A percentile compares a stretch with the other conserved stretches of the same genome.
phyloP scores from a whole-genome alignment of 257 asterid species.

The Solanum pennellii region DNA sequence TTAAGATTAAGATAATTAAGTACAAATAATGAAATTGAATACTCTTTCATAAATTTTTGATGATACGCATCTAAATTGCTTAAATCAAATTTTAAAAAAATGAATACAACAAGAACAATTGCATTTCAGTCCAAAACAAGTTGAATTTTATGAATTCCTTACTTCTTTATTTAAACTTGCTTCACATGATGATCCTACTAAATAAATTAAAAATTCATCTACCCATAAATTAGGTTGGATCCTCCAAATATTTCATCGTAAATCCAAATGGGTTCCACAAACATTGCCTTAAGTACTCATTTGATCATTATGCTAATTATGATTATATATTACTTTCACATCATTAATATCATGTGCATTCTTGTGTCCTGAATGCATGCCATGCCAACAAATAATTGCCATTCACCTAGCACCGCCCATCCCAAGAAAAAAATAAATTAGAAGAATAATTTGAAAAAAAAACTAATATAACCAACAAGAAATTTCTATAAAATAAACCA shows the following conservation, averaged over 20 bases:
- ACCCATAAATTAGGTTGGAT: not conserved
- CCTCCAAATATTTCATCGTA: not conserved
- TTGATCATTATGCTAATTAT: slow-evolving; percentile 2
- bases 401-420: not conserved
- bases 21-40: not conserved
- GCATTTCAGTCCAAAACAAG: not conserved
- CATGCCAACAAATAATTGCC: not conserved
- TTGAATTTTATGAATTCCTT: not conserved
- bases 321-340: not conserved
- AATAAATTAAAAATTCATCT: not conserved
- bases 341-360: slow-evolving; percentile 5
- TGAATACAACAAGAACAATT: not conserved
- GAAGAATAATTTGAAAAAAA: not conserved
- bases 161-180: not conserved
- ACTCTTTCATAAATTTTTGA: not conserved
- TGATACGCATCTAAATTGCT: not conserved
- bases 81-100: not conserved
- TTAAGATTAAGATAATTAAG: not conserved
- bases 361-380: not conserved
- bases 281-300: not conserved
- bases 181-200: not conserved
- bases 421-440: not conserved
- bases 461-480: not conserved
- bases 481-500: not conserved
- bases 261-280: not conserved